Evolutionary conservation across 2,329 filamentous ascomycete genomes (phyloP).

Genomic region (Colletotrichum somersetense): DNA sequence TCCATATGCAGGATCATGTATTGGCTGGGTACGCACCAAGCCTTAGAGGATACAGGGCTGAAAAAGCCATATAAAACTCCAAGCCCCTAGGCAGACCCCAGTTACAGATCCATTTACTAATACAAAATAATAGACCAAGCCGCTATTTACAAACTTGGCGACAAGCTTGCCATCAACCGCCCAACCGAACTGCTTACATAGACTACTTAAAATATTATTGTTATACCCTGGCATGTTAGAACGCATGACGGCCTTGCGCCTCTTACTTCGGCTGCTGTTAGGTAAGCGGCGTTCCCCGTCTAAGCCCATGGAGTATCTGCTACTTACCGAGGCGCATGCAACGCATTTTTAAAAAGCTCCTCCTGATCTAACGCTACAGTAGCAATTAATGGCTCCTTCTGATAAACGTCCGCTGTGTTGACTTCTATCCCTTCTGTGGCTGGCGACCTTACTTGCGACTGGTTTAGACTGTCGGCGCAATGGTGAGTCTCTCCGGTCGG

Average conservation of each 20-base stretch:
- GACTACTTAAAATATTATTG: neutral
- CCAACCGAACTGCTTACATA: neutral
- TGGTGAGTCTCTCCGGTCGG: neutral
- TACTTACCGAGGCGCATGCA: neutral
- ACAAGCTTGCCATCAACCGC: neutral
- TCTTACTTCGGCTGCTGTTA: neutral
- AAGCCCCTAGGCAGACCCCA: neutral
- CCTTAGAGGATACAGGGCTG: neutral
- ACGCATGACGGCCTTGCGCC: neutral
- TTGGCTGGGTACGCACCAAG: neutral
- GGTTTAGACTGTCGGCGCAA: neutral
- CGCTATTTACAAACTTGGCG: neutral
- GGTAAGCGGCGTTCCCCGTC: neutral
- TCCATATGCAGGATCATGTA: neutral
- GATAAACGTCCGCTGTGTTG: neutral
- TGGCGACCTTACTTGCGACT: neutral
- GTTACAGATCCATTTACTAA: neutral
- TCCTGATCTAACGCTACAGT: neutral
- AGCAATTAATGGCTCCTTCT: neutral
- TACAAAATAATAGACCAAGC: neutral
- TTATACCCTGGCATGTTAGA: neutral
- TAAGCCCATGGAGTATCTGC: neutral
- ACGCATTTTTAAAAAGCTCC: neutral
- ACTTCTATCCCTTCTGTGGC: neutral
- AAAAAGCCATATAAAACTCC: neutral